phyloP scores from a whole-genome alignment of 768 basidiomycete genomes.

The Mycena latifolia region DNA sequence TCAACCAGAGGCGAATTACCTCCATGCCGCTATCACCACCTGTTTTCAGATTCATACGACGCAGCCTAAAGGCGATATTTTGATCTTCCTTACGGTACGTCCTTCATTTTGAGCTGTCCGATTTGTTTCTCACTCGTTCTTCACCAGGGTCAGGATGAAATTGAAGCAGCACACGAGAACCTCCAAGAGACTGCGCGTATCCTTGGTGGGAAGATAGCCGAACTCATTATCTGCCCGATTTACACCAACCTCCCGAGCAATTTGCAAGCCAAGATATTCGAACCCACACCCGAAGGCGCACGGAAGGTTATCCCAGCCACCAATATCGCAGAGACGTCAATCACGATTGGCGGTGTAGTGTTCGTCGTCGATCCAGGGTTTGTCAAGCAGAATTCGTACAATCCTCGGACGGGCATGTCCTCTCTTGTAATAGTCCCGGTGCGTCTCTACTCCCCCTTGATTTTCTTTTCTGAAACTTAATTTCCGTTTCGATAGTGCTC shows the following conservation, averaged over 20 bases:
- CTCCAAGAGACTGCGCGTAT: constrained; percentile 98
- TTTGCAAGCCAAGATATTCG: constrained; percentile 97
- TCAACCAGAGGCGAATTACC: constrained; percentile 96
- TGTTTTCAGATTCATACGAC: constrained; percentile 93
- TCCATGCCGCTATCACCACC: constrained; percentile 97
- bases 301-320: constrained; percentile 82
- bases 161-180: constrained; percentile 96
- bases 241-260: constrained; percentile 98
- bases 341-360: constrained; percentile 98
- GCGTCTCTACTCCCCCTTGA: background rate
- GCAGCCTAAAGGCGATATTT: constrained; percentile 2
- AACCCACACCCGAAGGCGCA: constrained; percentile 91
- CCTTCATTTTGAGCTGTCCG: too few species aligned
- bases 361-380: constrained; percentile 99
- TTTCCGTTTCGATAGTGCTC: constrained; percentile 53
- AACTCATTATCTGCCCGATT: constrained; percentile 94
- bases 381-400: constrained; percentile 98
- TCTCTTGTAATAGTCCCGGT: constrained; percentile 98
- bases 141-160: constrained; percentile 98
- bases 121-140: constrained; percentile 68
- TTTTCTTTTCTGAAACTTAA: too few species aligned
- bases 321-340: constrained; percentile 96
- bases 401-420: constrained; percentile 97
- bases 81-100: constrained; percentile 12
- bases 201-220: constrained; percentile 94